Conservation (phyloP, 2,329 filamentous ascomycete genomes). For the Arthrinium puccinioides region DNA sequence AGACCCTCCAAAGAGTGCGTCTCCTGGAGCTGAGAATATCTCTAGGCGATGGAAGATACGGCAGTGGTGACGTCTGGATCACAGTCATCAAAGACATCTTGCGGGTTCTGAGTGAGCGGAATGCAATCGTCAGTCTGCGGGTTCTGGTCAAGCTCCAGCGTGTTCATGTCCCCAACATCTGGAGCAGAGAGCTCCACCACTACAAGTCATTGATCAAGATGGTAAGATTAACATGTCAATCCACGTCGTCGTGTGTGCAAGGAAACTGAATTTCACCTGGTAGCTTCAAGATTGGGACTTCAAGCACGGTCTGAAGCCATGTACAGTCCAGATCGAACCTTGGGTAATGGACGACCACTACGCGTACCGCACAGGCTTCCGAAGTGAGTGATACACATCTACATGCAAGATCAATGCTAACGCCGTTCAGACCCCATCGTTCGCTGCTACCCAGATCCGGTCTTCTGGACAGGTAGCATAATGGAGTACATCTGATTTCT, state of each 20-base stretch:
- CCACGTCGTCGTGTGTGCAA: no score
- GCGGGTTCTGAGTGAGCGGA: constrained; percentile 15
- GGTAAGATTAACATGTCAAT: no score
- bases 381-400: constrained; percentile 13
- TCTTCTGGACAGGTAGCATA: constrained; percentile 21
- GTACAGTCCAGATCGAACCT: constrained; percentile 17
- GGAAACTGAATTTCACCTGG: no score
- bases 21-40: constrained; percentile 23
- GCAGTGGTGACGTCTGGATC: constrained; percentile 20
- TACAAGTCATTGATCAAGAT: constrained; percentile 13
- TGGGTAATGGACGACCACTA: constrained; percentile 19
- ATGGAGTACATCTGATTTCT: constrained; percentile 18
- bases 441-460: constrained; percentile 17
- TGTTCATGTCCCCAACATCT: constrained; percentile 10
- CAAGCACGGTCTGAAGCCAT: constrained; percentile 13
- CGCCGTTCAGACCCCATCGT: constrained; percentile 15
- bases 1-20: constrained; percentile 23
- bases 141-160: constrained; percentile 23
- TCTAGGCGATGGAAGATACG: constrained; percentile 17
- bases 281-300: constrained; percentile 18
- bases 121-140: constrained; percentile 18
- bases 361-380: constrained; percentile 16
- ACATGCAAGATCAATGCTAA: constrained; percentile 5
- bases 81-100: constrained; percentile 18
- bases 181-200: constrained; percentile 13